Conservation (phyloP, 176 grass and related monocot genomes). For the Elaeis guineensis region DNA sequence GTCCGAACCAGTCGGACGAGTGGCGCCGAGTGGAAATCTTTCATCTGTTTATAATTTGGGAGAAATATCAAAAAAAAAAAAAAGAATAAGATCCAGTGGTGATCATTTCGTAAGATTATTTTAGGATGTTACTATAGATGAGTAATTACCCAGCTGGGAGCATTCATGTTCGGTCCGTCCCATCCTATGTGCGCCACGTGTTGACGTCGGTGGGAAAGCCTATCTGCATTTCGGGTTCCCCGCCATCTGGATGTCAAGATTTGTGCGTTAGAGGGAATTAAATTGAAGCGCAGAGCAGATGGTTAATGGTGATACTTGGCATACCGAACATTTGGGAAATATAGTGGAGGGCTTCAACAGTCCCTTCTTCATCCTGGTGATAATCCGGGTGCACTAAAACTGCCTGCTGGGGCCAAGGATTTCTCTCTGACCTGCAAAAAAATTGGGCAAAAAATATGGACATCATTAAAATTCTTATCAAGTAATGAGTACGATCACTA, state of each 20-base stretch:
- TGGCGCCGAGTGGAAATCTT: slow-evolving; percentile 79
- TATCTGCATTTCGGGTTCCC: slow-evolving; percentile 71
- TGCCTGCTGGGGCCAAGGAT: slow-evolving; percentile 12
- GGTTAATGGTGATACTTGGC: background rate
- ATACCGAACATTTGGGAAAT: slow-evolving; percentile 82
- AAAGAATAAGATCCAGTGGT: background rate
- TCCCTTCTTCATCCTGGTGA: slow-evolving; percentile 74
- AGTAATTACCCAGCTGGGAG: slow-evolving; percentile 48
- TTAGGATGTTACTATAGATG: background rate
- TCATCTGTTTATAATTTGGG: slow-evolving; percentile 42
- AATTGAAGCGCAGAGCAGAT: background rate
- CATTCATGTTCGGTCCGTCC: slow-evolving; percentile 30
- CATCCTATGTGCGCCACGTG: slow-evolving; percentile 91
- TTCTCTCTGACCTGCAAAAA: background rate
- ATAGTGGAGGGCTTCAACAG: slow-evolving; percentile 65
- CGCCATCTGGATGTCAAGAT: slow-evolving; percentile 22
- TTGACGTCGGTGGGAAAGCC: slow-evolving; percentile 86
- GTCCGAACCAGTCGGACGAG: slow-evolving; percentile 12
- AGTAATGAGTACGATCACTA: no score
- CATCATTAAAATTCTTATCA: no score
- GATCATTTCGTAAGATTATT: background rate
- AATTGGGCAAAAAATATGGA: no score
- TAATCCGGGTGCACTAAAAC: background rate
- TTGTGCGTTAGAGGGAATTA: background rate
- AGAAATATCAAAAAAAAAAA: background rate